Evolutionary conservation across 2,329 filamentous ascomycete species (phyloP), one percentile per base, ranked within the genome.

Genomic region (Fusarium haematococcum): DNA sequence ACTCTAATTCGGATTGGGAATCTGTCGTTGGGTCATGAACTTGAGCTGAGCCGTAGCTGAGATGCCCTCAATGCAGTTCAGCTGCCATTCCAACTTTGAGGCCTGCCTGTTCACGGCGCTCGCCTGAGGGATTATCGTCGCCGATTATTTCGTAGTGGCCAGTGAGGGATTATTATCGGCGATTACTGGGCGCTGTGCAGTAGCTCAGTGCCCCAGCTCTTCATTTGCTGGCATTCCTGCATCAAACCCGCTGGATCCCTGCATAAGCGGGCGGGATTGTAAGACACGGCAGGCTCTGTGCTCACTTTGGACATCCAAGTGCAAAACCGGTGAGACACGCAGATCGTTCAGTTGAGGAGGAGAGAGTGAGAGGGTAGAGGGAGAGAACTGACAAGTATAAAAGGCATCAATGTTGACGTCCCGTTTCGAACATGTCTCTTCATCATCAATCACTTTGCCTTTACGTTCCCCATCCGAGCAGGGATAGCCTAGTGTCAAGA

Each of bases 241-340:
- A 43, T 14, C 14, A 23, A 32, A 11, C 33, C 65, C 60, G 41
- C 59, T 39, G 18, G 30, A 59, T 65, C 62, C 62, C 63, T 72
- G 68, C 57, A 54, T 27, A 32, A 61, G 50, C 13, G 25, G 56
- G 33, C 37, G 57, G 23, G 20, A 23, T 13, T 14, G 58, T 74
- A 27, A 66, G 65, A 64, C 70, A 66, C 45, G 43, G 54, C 65
- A 65, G n/a, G 20, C 16, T 4, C 20, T 69, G 35, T 63, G 35
- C 33, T 66, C 65, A 48, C 43, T 63, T 71, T n/a, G 45, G 45
- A 33, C 57, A 32, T 35, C 60, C 32, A 39, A 65, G 25, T 25
- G 57, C 61, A 23, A 57, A 58, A 65, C 32, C 43, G 56, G 50
- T 66, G 23, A 43, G 39, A 57, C 39, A 58, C 64, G 63, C 64